Conservation (phyloP, 257 asterid species). For the Craterostigma plantagineum region DNA sequence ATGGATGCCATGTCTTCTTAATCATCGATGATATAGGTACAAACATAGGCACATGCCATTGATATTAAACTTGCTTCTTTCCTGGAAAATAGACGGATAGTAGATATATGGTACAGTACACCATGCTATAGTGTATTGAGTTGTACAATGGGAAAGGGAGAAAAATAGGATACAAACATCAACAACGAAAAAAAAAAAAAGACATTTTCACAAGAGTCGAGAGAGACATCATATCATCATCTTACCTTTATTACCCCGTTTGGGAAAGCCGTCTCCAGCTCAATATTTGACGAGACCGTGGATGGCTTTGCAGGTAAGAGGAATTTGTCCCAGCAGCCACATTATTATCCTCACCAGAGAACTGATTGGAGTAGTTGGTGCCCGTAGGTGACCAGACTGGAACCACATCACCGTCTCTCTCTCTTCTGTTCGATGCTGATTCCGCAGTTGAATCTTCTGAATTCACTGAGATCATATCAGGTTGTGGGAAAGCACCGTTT, state of each 20-base stretch:
- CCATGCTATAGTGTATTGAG: too few relatives aligned
- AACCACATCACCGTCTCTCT: conserved; percentile 71
- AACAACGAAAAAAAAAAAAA: too few relatives aligned
- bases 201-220: too few relatives aligned
- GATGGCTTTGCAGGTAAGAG: conserved; percentile 1
- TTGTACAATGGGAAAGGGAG: too few relatives aligned
- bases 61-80: too few relatives aligned
- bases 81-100: too few relatives aligned
- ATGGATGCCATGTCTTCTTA: too few relatives aligned
- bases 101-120: too few relatives aligned
- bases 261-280: conserved; percentile 69
- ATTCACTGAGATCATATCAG: conserved; percentile 27
- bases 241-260: conserved; percentile 31
- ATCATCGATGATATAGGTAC: too few relatives aligned
- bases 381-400: conserved; percentile 85
- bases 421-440: conserved; percentile 39
- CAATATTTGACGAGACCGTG: conserved; percentile 40
- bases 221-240: too few relatives aligned
- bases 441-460: conserved; percentile 86
- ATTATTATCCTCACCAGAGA: conserved; percentile 6
- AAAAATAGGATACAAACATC: too few relatives aligned
- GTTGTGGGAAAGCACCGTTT: conserved; percentile 14
- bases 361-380: conserved; percentile 46
- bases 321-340: neutral
- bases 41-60: too few relatives aligned